Evolutionary conservation across 768 basidiomycete genomes (phyloP).

Genomic region (Cyclocybe aegerita): DNA sequence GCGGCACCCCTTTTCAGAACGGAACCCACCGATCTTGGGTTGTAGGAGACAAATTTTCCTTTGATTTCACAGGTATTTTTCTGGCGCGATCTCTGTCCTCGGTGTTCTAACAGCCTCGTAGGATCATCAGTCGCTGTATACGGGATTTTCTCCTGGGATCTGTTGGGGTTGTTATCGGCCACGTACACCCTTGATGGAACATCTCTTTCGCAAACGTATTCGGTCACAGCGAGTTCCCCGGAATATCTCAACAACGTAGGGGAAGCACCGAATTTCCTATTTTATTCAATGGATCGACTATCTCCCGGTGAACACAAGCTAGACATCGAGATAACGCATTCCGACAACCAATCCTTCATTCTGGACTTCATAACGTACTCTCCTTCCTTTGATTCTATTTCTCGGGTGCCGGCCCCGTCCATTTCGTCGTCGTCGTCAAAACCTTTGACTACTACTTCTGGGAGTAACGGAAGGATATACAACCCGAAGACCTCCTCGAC

Average conservation of each 20-base stretch:
- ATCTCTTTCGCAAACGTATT: slow-evolving; percentile 3
- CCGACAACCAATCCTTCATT: slow-evolving; percentile 11
- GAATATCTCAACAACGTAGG: slow-evolving; percentile 8
- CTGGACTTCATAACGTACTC: slow-evolving; percentile 19
- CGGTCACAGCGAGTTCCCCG: slow-evolving; percentile 10
- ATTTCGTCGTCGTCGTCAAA: too few relatives aligned
- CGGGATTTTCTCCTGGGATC: slow-evolving; percentile 14
- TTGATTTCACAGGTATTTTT: slow-evolving; percentile 18
- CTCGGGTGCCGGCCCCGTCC: neutral
- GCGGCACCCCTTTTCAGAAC: slow-evolving; percentile 16
- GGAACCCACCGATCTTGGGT: slow-evolving; percentile 15
- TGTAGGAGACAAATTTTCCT: slow-evolving; percentile 16
- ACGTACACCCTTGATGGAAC: slow-evolving; percentile 14
- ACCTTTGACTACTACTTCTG: too few relatives aligned
- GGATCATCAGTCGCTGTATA: slow-evolving; percentile 15
- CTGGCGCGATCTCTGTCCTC: neutral
- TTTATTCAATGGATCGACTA: slow-evolving; percentile 5
- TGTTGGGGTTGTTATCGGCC: slow-evolving; percentile 7
- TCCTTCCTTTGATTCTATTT: slow-evolving; percentile 10
- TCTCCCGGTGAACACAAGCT: slow-evolving; percentile 15
- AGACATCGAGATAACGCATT: slow-evolving; percentile 13
- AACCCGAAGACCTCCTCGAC: too few relatives aligned
- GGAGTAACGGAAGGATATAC: too few relatives aligned
- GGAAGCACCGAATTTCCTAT: slow-evolving; percentile 11
- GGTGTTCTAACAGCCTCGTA: neutral